Evolutionary conservation across 495 filamentous ascomycete species (phyloP), one percentile per base, ranked within the genome.

Genomic region (Trichoderma parareesei): DNA sequence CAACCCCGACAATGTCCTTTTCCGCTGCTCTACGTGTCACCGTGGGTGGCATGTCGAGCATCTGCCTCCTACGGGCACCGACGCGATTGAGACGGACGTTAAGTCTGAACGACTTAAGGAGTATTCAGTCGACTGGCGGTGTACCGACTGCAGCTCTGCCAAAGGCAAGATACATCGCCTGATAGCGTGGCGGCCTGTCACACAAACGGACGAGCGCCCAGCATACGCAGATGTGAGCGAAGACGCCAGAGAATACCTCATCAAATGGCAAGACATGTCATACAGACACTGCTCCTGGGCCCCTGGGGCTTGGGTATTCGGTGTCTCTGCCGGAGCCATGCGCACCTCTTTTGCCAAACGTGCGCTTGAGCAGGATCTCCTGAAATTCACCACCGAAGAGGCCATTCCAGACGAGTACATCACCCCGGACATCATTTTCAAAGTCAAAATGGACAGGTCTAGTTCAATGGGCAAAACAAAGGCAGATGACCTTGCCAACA

Each of bases 291-390:
- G 86, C 33, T 78, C 74, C 3, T 99, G 95, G 95, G 85, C 90
- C 82, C 86, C 90, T 18, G 95, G 94, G 8, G 81, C 86, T 35
- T 99, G 95, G 95, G 82, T 93, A 14, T 92, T 84, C 81, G 93
- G 92, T n/a, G 76, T 87, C n/a, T 82, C 82, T 53, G 74, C 77
- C 18, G 61, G 73, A 5, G 35, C 70, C 2, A 95, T 90, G 88
- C 83, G 91, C 7, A 83, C 80, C 16, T 82, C 89, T 0, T 99
- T 98, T 68, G 74, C 85, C 44, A 90, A 84, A 68, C 85, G 85
- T 13, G 81, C 89, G 5, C 84, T 87, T 55, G 79, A 77, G 13
- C 78, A 79, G 64, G 79, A 82, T 60, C 71, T 81, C 3, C 66
- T 77, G 0, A 87, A 87, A 67, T 88, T 88, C 84, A 85, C 82